Evolutionary conservation across 768 basidiomycete genomes (phyloP).

Genomic region (Leucosporidium yakuticum): DNA sequence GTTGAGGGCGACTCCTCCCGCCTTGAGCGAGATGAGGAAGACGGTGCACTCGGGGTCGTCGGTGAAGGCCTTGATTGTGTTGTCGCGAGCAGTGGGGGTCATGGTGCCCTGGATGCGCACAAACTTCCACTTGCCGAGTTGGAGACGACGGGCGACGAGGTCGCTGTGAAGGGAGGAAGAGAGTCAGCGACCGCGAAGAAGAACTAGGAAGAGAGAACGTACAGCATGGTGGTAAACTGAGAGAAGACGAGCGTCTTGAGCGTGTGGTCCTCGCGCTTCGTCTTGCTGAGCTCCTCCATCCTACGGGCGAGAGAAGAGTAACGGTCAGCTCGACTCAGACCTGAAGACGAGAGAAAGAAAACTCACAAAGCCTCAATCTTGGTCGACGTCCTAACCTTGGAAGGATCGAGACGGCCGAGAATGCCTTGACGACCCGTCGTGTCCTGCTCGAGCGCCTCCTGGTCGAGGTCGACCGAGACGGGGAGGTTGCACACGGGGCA

Average conservation of each 20-base stretch:
- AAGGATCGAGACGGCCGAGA: slow-evolving; percentile 77
- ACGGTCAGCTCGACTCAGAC: background rate
- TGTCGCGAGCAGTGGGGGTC: slow-evolving; percentile 91
- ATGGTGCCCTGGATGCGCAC: slow-evolving; percentile 94
- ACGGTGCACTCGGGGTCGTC: slow-evolving; percentile 73
- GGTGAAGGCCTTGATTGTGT: slow-evolving; percentile 33
- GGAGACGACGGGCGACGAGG: slow-evolving; percentile 83
- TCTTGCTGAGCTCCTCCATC: slow-evolving; percentile 82
- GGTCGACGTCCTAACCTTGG: slow-evolving; percentile 88
- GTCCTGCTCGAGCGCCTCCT: slow-evolving; percentile 78
- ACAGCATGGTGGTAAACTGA: slow-evolving; percentile 83
- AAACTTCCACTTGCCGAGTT: slow-evolving; percentile 82
- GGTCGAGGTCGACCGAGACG: slow-evolving; percentile 92
- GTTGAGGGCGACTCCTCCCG: slow-evolving; percentile 73
- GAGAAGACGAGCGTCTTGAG: slow-evolving; percentile 96
- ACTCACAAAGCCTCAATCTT: slow-evolving; percentile 81
- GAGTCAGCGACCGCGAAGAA: background rate
- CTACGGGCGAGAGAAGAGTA: background rate
- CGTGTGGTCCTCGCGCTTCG: slow-evolving; percentile 74
- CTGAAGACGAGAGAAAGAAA: no score
- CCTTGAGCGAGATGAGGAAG: slow-evolving; percentile 90
- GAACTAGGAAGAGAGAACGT: background rate
- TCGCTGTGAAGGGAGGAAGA: slow-evolving; percentile 48
- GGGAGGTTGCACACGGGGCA: slow-evolving; percentile 93
- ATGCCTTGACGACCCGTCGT: slow-evolving; percentile 79